phyloP scores from a whole-genome alignment of 2,329 filamentous ascomycete species.

The Aspergillus floridensis region DNA sequence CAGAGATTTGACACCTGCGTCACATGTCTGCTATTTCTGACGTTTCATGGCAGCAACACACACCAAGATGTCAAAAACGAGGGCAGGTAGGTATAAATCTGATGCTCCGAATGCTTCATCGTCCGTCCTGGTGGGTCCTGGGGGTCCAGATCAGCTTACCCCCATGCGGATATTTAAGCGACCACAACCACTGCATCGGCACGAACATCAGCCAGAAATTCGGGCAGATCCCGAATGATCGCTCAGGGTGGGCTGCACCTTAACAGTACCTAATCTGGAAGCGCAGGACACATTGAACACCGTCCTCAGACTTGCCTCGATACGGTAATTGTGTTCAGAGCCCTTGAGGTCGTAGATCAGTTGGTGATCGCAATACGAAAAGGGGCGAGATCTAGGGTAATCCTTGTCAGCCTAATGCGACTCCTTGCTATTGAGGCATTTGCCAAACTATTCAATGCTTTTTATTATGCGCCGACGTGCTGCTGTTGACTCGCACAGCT shows the following conservation, averaged over 20 bases:
- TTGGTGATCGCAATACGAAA: not conserved
- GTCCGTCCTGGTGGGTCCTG: not conserved
- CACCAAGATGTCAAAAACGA: not conserved
- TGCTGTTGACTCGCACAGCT: not conserved
- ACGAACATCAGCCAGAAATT: not conserved
- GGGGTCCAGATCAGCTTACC: not conserved
- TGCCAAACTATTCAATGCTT: too few relatives aligned
- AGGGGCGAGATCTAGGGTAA: not conserved
- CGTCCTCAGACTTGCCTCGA: not conserved
- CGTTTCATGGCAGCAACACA: not conserved
- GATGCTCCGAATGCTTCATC: not conserved
- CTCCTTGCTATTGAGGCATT: not conserved
- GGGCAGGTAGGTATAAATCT: not conserved
- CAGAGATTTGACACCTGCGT: not conserved
- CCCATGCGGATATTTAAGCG: not conserved
- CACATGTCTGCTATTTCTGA: not conserved
- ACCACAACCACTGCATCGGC: not conserved
- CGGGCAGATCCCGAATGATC: not conserved
- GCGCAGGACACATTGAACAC: not conserved
- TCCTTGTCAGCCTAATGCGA: not conserved
- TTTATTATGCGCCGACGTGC: not conserved
- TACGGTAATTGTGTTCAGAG: not conserved
- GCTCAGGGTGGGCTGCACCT: not conserved
- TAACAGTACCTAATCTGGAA: not conserved
- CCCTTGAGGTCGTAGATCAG: not conserved